phyloP scores from a whole-genome alignment of 768 basidiomycete genomes.

The Galerina marginata region DNA sequence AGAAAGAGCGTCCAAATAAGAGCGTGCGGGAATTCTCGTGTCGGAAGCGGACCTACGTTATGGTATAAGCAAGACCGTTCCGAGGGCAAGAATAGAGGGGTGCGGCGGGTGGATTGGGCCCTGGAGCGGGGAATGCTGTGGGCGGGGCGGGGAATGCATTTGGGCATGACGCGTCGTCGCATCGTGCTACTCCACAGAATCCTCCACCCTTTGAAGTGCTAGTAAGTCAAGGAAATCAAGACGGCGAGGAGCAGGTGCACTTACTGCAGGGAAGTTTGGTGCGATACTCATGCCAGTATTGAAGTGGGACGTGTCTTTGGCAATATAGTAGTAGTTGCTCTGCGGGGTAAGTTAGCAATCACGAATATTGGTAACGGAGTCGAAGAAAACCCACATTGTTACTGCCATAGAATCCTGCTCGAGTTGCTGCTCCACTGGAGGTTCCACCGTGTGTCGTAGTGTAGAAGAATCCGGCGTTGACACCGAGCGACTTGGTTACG shows the following conservation, averaged over 20 bases:
- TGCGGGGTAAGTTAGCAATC: neutral
- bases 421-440: slow-evolving; percentile 15
- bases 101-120: slow-evolving; percentile 18
- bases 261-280: slow-evolving; percentile 13
- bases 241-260: slow-evolving; percentile 6
- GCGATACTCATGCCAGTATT: slow-evolving; percentile 32
- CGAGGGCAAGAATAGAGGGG: slow-evolving; percentile 28
- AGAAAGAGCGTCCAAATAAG: neutral
- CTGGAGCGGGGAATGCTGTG: slow-evolving; percentile 28
- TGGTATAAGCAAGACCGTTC: slow-evolving; percentile 23
- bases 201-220: neutral
- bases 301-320: slow-evolving; percentile 29
- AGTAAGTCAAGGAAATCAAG: neutral
- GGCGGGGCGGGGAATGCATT: slow-evolving; percentile 24
- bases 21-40: neutral
- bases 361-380: neutral
- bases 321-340: slow-evolving; percentile 35
- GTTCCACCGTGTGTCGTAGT: slow-evolving; percentile 28
- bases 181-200: slow-evolving; percentile 25
- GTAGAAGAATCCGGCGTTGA: slow-evolving; percentile 25
- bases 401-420: slow-evolving; percentile 26
- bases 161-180: slow-evolving; percentile 26
- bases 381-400: neutral
- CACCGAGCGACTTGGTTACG: slow-evolving; percentile 9
- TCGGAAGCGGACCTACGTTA: slow-evolving; percentile 22